Evolutionary conservation across 306 rosid species (phyloP), one percentile per base, ranked within the genome.

Genomic region (Cucurbita maxima): DNA sequence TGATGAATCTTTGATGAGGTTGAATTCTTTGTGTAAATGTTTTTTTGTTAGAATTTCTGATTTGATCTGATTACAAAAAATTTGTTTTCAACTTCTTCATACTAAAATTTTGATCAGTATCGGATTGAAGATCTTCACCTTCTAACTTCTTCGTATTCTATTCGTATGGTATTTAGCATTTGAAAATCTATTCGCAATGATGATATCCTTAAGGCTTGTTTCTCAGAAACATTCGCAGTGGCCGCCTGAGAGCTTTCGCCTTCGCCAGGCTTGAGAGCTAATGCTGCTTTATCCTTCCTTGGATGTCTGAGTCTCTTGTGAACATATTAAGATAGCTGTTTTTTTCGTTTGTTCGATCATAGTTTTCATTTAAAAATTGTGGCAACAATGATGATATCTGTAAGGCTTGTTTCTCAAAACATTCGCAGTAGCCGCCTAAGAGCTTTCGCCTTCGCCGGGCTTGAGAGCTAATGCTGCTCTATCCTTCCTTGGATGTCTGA

Each of bases 391-490:
- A 79, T 79, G 82, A 79, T 18, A 57, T 14, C 22, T 59, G 16
- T 44, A 75, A 79, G 79, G 54, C 54, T 50, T 50, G 54, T 50
- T 50, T 50, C 54, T 50, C 54, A 13, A 14, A 50, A 50, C 54
- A 58, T 58, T 58, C 64, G 64, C 64, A 58, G 76, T 79, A 41
- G 82, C 78, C 72, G 82, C 58, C 82, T 68, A 22, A 79, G 78
- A 67, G 71, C 78, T 58, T 58, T 58, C 64, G 64, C 64, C 59
- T 19, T 58, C 40, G 64, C 64, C 64, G 2, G 38, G 64, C 75
- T 74, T 67, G 64, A 58, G 64, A 58, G 64, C 40, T 58, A 10
- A 8, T 74, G 75, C 82, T 74, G 64, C 38, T 58, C 4, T 58
- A 22, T 58, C 64, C 64, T 58, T 58, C 64, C 64, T 58, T 58